Evolutionary conservation across 2,329 filamentous ascomycete species (phyloP), one percentile per base, ranked within the genome.

Genomic region (Ampelomyces quisqualis): DNA sequence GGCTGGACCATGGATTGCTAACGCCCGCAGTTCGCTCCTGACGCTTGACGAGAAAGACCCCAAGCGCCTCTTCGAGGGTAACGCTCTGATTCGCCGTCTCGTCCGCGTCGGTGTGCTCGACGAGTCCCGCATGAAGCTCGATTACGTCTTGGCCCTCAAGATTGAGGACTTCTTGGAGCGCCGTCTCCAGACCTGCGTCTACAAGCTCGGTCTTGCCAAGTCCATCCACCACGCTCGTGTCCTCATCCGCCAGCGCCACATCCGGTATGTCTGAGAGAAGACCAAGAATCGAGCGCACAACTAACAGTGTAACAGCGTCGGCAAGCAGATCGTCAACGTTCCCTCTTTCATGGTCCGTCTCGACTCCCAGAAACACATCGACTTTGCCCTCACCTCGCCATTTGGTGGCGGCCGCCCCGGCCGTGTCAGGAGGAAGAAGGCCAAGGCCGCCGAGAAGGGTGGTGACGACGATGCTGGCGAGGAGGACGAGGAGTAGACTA

Each of bases 281-380:
- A 13, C 3, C 13, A 3, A 11, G 2, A 8, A 11, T n/a, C 34
- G 37, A 29, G 20, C 13, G 10, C 27, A 11, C 17, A 8, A 36
- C 54, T 59, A 54, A 62, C 46, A 40, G n/a, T 26, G 31, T 42
- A 22, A 34, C 57, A 80, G 90, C 72, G 93, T 98, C 73, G 93
- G 93, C 78, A 98, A 98, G 88, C 93, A 98, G 83, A 97, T 98
- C 73, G 93, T 98, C 83, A 98, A 98, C 78, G 93, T 98, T 49
- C 93, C 93, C 59, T 97, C 91, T 41, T 98, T 95, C 86, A 86
- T 98, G 73, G 93, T 98, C 76, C 93, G 93, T 79, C 89, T 98
- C 71, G 93, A 98, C 82, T 96, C 90, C 69, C 93, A 98, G 86
- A 98, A 98, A 88, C 93, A 98, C 86, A 97, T 98, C 70, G 93